phyloP scores from a whole-genome alignment of 352 stramenopile species.

The Globisporangium mamillatum region DNA sequence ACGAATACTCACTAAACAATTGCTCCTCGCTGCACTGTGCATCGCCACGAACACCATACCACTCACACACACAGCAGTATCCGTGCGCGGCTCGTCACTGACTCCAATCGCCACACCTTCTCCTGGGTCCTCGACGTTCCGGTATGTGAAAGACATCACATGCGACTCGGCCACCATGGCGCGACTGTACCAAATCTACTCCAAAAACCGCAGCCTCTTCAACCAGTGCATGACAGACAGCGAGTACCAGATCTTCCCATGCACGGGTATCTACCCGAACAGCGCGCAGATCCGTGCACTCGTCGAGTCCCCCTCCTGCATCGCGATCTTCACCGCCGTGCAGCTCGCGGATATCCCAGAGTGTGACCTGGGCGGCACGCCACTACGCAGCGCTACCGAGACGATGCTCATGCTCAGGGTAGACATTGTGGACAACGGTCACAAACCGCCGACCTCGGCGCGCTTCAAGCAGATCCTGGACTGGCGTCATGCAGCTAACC shows the following conservation, averaged over 20 bases:
- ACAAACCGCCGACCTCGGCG: constrained; percentile 27
- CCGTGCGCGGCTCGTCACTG: neutral
- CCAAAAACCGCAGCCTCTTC: constrained; percentile 54
- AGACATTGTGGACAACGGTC: constrained; percentile 24
- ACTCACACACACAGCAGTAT: neutral
- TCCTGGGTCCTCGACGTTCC: neutral
- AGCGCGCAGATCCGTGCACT: constrained; percentile 43
- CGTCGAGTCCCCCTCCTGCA: constrained; percentile 38
- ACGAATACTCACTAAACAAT: neutral
- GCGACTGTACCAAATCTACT: constrained; percentile 47
- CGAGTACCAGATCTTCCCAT: constrained; percentile 65
- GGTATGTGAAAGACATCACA: neutral
- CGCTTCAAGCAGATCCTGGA: constrained; percentile 49
- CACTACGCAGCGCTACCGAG: constrained; percentile 42
- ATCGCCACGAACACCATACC: neutral
- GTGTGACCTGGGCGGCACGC: constrained; percentile 47
- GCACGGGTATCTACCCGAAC: constrained; percentile 39
- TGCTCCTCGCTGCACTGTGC: neutral
- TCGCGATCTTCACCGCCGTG: constrained; percentile 49
- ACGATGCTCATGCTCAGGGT: constrained; percentile 59
- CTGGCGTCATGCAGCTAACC: constrained; percentile 49
- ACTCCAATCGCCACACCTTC: neutral
- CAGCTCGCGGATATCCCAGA: constrained; percentile 42
- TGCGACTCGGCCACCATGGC: constrained; percentile 19
- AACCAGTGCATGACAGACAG: constrained; percentile 46